Percentiles rank a stretch among this genome's conserved stretches.
phyloP scores from a whole-genome alignment of 2,329 filamentous ascomycete species.

The Epicoccum sorghinum region DNA sequence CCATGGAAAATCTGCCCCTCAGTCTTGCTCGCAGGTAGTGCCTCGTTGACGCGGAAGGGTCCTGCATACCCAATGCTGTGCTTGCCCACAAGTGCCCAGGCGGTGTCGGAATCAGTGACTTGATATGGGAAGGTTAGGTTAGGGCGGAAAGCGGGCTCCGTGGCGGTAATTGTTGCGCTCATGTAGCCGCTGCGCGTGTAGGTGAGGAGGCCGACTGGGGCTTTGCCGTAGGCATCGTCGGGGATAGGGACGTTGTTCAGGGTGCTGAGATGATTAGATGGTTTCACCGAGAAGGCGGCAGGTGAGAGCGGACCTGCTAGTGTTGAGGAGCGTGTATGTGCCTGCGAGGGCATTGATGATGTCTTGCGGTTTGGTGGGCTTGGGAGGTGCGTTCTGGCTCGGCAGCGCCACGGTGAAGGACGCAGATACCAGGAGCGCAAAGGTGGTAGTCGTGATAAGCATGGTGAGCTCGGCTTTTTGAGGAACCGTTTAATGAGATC shows the following conservation, averaged over 20 bases:
- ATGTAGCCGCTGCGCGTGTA: conserved; percentile 36
- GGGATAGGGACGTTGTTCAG: conserved; percentile 27
- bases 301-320: conserved; percentile 3
- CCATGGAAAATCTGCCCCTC: conserved; percentile 36
- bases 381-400: conserved; percentile 1
- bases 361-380: conserved; percentile 1
- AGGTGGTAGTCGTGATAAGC: not conserved
- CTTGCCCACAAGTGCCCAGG: conserved; percentile 39
- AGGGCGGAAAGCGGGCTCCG: conserved; percentile 27
- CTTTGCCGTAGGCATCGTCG: conserved; percentile 28
- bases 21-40: conserved; percentile 22
- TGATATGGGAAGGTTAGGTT: conserved; percentile 32
- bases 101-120: conserved; percentile 26
- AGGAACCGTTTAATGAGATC: too few relatives aligned
- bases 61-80: conserved; percentile 39
- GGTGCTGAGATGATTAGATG: conserved; percentile 17
- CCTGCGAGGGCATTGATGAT: conserved; percentile 31
- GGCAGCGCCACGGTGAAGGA: conserved; percentile 13
- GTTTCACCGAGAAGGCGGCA: not conserved
- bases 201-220: conserved; percentile 34
- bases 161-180: conserved; percentile 36
- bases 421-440: conserved; percentile 2
- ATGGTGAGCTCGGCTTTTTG: not conserved
- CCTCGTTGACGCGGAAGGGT: conserved; percentile 23
- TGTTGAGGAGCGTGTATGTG: conserved; percentile 35